phyloP scores from a whole-genome alignment of 495 filamentous ascomycete species.

The Articulospora tetracladia region DNA sequence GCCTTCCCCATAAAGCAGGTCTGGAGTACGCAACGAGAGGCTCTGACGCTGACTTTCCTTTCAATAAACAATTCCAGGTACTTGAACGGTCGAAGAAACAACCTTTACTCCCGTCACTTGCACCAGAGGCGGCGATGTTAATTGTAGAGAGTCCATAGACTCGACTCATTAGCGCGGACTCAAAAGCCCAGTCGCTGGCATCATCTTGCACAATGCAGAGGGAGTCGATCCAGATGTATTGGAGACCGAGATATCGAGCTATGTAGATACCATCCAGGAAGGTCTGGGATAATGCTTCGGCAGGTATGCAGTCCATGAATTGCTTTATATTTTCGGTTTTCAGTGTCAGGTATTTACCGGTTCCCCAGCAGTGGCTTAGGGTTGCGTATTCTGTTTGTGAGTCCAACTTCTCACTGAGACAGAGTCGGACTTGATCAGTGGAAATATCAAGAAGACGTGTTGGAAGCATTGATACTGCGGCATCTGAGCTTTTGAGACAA shows the following conservation, averaged over 20 bases:
- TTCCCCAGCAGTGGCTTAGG: no score
- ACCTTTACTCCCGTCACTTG: background rate
- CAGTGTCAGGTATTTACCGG: no score
- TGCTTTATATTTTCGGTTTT: no score
- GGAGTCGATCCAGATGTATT: no score
- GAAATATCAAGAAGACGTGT: no score
- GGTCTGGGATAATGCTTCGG: background rate
- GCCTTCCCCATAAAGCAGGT: no score
- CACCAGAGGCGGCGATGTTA: slow-evolving; percentile 1
- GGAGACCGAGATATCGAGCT: slow-evolving; percentile 1
- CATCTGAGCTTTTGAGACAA: no score
- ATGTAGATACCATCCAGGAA: background rate
- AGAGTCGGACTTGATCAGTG: no score
- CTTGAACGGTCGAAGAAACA: background rate
- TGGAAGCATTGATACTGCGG: no score
- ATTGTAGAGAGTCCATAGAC: slow-evolving; percentile 1
- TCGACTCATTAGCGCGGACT: background rate
- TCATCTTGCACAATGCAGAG: background rate
- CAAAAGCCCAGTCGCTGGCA: background rate
- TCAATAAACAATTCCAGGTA: background rate
- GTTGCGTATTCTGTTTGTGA: no score
- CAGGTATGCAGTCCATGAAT: background rate
- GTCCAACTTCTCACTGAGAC: no score
- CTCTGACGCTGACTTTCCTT: background rate
- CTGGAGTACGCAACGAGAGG: background rate